Evolutionary conservation across 2,329 filamentous ascomycete genomes (phyloP), one percentile per base, ranked within the genome.

Genomic region (Diplodia seriata): DNA sequence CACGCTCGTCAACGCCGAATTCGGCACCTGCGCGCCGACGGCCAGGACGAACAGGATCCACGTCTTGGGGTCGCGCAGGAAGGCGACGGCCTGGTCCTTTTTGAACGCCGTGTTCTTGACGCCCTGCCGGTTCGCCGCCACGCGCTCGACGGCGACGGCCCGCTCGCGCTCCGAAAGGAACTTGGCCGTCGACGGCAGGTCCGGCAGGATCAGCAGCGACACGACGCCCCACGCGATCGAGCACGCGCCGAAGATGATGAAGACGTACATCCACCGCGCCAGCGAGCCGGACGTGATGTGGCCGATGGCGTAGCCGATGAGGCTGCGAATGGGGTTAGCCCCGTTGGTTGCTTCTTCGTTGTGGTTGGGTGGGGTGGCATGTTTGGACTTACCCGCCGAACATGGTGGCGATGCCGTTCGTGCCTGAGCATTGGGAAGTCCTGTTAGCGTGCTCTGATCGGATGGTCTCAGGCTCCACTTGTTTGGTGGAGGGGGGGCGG

Each of bases 251-350:
- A 82, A 87, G 69, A 89, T 87, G 18, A 88, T 71, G 76, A 87
- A 89, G 23, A 87, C 82, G 68, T 86, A 86, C 81, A 84, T 85
- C 85, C 85, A 87, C 29, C 78, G 75, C 0, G 80, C 77, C 3
- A 86, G 77, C 18, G 18, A 14, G 0, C 82, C 83, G 4, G 81
- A 79, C 0, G 77, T 82, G 71, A 89, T 89, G 72, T 89, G 85
- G 1, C 87, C 87, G 11, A 89, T 81, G 5, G 84, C 87, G 70
- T 88, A 88, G 1, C 85, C 85, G 11, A 88, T 81, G 0, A 87
- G 74, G 0, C 69, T 70, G 73, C 74, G 18, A 20, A 11, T 1
- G 14, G 2, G 9, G 70, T 49, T 64, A 63, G 40, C 43, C 6
- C 18, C 9, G 0, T 33, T 38, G 36, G 3, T 38, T 12, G 36